Percentiles rank a stretch among this genome's conserved stretches.
These are phyloP conservation scores for Chlorociboria aeruginascens DNA, from an alignment of 495 filamentous ascomycete species.

Conservation along the genomic window DNA sequence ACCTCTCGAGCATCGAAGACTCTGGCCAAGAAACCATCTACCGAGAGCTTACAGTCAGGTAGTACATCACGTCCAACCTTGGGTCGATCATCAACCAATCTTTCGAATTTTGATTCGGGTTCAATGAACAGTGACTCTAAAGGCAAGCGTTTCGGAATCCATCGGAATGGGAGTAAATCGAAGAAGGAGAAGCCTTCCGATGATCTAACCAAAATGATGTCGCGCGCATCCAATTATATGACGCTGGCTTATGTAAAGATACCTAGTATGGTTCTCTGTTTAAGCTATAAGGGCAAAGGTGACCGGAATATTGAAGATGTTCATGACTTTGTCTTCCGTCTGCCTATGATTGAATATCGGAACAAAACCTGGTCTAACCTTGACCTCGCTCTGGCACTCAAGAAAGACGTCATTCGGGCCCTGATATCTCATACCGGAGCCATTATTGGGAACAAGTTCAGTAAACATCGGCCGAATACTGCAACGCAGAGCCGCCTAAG, in stretches of 20 bases:
- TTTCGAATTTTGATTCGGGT: slow-evolving; percentile 28
- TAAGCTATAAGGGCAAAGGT: slow-evolving; percentile 93
- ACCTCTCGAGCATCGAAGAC: slow-evolving; percentile 24
- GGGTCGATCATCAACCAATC: slow-evolving; percentile 36
- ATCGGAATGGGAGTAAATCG: slow-evolving; percentile 30
- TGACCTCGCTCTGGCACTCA: slow-evolving; percentile 80
- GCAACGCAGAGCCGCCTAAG: slow-evolving; percentile 67
- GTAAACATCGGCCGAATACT: slow-evolving; percentile 65
- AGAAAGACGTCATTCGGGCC: slow-evolving; percentile 87
- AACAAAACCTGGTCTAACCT: slow-evolving; percentile 99
- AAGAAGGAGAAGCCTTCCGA: slow-evolving; percentile 53
- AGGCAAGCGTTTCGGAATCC: slow-evolving; percentile 40
- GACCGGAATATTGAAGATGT: slow-evolving; percentile 93
- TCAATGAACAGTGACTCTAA: slow-evolving; percentile 32
- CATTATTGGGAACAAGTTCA: slow-evolving; percentile 92
- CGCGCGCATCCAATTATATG: slow-evolving; percentile 92
- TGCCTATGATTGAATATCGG: slow-evolving; percentile 87
- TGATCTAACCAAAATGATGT: slow-evolving; percentile 97
- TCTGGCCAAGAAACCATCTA: slow-evolving; percentile 48
- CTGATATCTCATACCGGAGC: slow-evolving; percentile 91
- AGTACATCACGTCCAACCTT: slow-evolving; percentile 33
- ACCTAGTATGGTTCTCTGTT: slow-evolving; percentile 83
- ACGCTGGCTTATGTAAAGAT: slow-evolving; percentile 92
- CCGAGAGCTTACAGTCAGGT: slow-evolving; percentile 48
- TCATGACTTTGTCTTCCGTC: slow-evolving; percentile 92